These are phyloP conservation scores for Kalmanozyma brasiliensis DNA, from an alignment of 1,284 basidiomycete genomes.

Conservation along the genomic window DNA sequence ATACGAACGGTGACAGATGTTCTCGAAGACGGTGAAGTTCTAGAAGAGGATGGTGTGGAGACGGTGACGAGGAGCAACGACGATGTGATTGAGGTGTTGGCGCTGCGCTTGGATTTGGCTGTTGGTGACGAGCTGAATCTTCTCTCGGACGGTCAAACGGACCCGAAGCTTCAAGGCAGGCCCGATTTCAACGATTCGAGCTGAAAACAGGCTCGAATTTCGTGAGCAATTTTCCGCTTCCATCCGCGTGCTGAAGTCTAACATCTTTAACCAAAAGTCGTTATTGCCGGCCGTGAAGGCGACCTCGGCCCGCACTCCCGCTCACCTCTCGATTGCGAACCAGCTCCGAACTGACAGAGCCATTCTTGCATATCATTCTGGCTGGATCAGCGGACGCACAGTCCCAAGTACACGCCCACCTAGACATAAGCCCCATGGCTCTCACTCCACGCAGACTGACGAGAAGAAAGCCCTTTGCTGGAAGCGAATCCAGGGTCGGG, in stretches of 20 bases:
- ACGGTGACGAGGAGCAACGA: neutral
- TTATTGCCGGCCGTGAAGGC: neutral
- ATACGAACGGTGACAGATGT: constrained; percentile 29
- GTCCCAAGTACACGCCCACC: too few species aligned
- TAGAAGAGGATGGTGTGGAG: constrained; percentile 22
- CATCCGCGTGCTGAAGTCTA: neutral
- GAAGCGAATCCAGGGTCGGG: too few species aligned
- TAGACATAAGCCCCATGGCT: too few species aligned
- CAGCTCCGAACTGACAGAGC: too few species aligned
- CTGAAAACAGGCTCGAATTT: neutral
- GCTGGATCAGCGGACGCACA: too few species aligned
- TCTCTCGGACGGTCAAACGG: constrained; percentile 7
- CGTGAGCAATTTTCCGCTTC: constrained; percentile 2
- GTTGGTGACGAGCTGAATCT: constrained; percentile 12
- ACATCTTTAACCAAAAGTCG: neutral
- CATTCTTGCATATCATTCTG: too few species aligned
- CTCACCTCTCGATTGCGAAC: too few species aligned
- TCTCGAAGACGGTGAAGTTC: constrained; percentile 11
- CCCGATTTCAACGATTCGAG: neutral
- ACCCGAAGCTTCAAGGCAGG: constrained; percentile 8
- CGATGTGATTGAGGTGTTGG: constrained; percentile 2
- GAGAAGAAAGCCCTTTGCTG: too few species aligned
- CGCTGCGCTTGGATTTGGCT: constrained; percentile 3
- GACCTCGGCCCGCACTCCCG: neutral
- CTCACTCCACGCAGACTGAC: too few species aligned